Conservation (phyloP, 2,329 filamentous ascomycete species). For the Colletotrichum sidae region DNA sequence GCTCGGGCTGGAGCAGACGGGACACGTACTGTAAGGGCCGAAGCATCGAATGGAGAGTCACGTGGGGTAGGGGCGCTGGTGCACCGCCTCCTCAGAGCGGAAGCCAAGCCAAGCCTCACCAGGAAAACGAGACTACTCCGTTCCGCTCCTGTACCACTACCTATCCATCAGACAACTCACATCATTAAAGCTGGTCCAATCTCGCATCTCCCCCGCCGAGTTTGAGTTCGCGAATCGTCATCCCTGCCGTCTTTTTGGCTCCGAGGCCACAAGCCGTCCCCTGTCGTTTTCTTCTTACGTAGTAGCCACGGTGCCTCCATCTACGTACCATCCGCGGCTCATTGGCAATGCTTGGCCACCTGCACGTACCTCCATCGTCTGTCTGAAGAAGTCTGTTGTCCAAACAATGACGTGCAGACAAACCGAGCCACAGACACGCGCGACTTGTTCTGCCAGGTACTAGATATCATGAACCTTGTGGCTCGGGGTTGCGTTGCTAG, state of each 20-base stretch:
- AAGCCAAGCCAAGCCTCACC: slow-evolving; percentile 10
- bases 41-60: slow-evolving; percentile 19
- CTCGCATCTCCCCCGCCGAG: slow-evolving; percentile 22
- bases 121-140: not conserved
- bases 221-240: not conserved
- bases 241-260: not conserved
- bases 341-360: not conserved
- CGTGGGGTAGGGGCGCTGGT: slow-evolving; percentile 9
- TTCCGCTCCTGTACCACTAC: too few relatives aligned
- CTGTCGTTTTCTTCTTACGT: not conserved
- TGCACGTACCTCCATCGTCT: slow-evolving; percentile 9
- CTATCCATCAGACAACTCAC: too few relatives aligned
- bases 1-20: too few relatives aligned
- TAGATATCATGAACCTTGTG: slow-evolving; percentile 17
- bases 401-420: slow-evolving; percentile 23
- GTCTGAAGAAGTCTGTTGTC: not conserved
- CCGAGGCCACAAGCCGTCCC: slow-evolving; percentile 9
- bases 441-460: not conserved
- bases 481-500: slow-evolving; percentile 1
- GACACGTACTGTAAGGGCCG: not conserved
- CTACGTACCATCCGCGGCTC: not conserved
- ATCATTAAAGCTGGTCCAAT: not conserved
- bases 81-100: slow-evolving; percentile 28
- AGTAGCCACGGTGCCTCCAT: too few relatives aligned
- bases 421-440: slow-evolving; percentile 1